These are phyloP conservation scores for Acanthochlamys bracteata DNA, from an alignment of 106 monocot genomes.

Conservation along the genomic window DNA sequence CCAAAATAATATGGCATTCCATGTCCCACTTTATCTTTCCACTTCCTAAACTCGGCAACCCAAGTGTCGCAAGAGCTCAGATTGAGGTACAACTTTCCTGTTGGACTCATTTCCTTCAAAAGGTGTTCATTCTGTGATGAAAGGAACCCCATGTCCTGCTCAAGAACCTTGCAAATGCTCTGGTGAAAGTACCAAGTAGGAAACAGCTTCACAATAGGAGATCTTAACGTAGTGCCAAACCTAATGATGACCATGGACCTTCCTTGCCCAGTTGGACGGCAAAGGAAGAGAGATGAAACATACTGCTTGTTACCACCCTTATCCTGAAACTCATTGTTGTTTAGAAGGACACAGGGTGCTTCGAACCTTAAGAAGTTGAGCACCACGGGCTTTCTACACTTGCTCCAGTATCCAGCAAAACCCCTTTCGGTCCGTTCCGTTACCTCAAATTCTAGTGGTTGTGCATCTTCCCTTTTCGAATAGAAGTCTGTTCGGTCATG, in stretches of 20 bases:
- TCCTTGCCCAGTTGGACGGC: conserved; percentile 82
- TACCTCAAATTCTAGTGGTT: no score
- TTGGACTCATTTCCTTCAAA: conserved; percentile 60
- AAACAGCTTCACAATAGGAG: conserved; percentile 21
- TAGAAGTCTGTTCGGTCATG: conserved; percentile 95
- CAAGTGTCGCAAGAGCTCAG: conserved; percentile 71
- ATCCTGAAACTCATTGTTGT: conserved; percentile 57
- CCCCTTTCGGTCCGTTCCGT: no score
- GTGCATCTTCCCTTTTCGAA: conserved; percentile 77
- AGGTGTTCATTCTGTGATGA: conserved; percentile 92
- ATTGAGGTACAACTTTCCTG: conserved; percentile 78
- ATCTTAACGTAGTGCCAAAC: conserved; percentile 49
- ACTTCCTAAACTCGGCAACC: conserved; percentile 86
- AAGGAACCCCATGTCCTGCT: conserved; percentile 97
- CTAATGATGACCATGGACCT: conserved; percentile 88
- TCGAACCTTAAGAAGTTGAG: conserved; percentile 53
- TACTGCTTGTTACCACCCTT: conserved; percentile 49
- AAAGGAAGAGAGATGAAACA: conserved; percentile 78
- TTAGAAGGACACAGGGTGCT: conserved; percentile 71
- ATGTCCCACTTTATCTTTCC: conserved; percentile 84
- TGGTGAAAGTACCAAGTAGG: conserved; percentile 87
- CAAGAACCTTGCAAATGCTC: conserved; percentile 80
- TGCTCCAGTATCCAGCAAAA: conserved; percentile 69
- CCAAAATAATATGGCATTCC: conserved; percentile 96
- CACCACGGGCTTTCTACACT: conserved; percentile 9